A percentile compares a stretch with the other conserved stretches of the same genome.
Conservation (phyloP, 2,329 filamentous ascomycete genomes). For the Clonostachys byssicola region DNA sequence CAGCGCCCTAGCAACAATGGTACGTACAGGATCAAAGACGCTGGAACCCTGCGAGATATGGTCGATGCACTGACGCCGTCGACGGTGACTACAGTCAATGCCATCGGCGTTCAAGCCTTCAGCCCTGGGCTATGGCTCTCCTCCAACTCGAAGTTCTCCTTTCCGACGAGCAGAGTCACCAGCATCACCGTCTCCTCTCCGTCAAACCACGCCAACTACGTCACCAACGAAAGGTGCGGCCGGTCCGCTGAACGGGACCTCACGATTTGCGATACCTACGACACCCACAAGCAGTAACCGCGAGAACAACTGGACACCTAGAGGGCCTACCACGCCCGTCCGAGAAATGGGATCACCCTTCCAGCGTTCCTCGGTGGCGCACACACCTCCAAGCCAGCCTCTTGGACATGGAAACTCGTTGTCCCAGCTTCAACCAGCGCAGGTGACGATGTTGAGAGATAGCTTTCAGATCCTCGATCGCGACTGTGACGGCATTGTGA, state of each 20-base stretch:
- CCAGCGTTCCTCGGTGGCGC: constrained; percentile 15
- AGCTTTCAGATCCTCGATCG: constrained; percentile 91
- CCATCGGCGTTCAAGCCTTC: constrained; percentile 64
- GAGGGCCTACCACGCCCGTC: constrained; percentile 15
- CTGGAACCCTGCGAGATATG: too few species aligned
- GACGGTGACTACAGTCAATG: constrained; percentile 34
- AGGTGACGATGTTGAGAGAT: constrained; percentile 84
- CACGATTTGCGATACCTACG: constrained; percentile 32
- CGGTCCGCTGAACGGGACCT: constrained; percentile 11
- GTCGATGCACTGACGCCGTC: too few species aligned
- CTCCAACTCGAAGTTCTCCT: constrained; percentile 54
- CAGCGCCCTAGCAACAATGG: neutral
- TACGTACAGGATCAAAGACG: neutral
- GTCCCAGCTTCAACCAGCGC: constrained; percentile 72
- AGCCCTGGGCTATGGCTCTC: constrained; percentile 66
- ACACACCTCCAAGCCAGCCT: constrained; percentile 23
- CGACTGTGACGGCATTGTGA: constrained; percentile 80
- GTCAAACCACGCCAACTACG: constrained; percentile 59
- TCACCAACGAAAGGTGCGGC: constrained; percentile 49
- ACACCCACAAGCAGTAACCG: constrained; percentile 25
- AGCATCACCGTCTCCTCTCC: constrained; percentile 60
- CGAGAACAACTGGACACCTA: constrained; percentile 32
- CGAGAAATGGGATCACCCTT: constrained; percentile 31
- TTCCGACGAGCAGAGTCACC: constrained; percentile 60
- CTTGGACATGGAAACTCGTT: constrained; percentile 49